phyloP scores from a whole-genome alignment of 1,139 yeast species.

The Magnusiomyces clavatus region DNA sequence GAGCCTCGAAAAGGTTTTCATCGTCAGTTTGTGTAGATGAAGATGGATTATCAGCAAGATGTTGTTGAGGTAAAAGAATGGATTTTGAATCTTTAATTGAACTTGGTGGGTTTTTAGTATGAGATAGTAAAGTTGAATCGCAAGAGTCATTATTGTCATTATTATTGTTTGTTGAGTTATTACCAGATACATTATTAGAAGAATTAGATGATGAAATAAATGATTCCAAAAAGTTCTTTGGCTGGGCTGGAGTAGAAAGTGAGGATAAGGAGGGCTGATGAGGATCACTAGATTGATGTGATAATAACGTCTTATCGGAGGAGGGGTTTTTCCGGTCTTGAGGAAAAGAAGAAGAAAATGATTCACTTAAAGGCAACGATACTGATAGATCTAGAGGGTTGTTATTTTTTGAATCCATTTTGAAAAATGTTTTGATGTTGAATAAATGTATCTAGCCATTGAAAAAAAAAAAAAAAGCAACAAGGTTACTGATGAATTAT shows the following conservation, averaged over 20 bases:
- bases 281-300: no score
- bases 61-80: neutral
- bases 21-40: neutral
- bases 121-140: neutral
- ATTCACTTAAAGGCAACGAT: no score
- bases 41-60: neutral
- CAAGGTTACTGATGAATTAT: neutral
- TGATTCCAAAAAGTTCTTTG: neutral
- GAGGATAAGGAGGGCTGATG: no score
- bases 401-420: neutral
- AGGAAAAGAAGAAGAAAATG: no score
- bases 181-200: no score
- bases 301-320: no score
- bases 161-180: no score
- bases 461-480: neutral
- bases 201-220: neutral
- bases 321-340: no score
- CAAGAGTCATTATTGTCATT: neutral
- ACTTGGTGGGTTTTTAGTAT: neutral
- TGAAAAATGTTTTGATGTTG: neutral
- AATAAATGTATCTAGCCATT: neutral
- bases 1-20: slow-evolving; percentile 10
- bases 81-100: neutral
- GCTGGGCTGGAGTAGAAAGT: no score
- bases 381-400: neutral